Conservation (phyloP, 768 basidiomycete species). For the Mycena vitilis region DNA sequence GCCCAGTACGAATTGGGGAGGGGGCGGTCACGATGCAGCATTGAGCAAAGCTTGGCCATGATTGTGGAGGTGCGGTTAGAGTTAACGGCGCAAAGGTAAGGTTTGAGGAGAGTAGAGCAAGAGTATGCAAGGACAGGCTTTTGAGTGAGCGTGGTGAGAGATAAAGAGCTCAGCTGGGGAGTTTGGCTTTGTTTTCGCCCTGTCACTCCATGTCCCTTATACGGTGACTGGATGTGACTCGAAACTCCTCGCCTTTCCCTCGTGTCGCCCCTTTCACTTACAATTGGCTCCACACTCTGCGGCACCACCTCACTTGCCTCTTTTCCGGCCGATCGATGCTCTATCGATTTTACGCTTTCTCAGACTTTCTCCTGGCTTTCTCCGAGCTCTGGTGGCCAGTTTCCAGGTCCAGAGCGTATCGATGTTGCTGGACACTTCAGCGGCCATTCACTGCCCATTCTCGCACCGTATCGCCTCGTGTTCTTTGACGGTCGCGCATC, state of each 20-base stretch:
- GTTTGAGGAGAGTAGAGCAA: slow-evolving; percentile 13
- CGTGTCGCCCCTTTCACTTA: slow-evolving; percentile 18
- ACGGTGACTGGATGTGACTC: not conserved
- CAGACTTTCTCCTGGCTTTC: not conserved
- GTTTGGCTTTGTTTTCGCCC: not conserved
- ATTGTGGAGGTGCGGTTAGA: not conserved
- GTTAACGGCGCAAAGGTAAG: not conserved
- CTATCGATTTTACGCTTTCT: not conserved
- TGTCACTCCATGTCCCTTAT: not conserved
- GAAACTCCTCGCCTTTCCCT: slow-evolving; percentile 8
- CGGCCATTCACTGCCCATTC: not conserved
- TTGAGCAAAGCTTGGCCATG: slow-evolving; percentile 22
- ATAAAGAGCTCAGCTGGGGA: slow-evolving; percentile 22
- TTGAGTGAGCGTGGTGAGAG: slow-evolving; percentile 23
- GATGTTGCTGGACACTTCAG: not conserved
- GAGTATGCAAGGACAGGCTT: slow-evolving; percentile 21
- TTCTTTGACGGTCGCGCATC: not conserved
- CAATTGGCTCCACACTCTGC: not conserved
- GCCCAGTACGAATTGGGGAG: slow-evolving; percentile 92
- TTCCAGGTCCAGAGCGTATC: slow-evolving; percentile 7
- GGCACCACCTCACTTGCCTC: slow-evolving; percentile 8
- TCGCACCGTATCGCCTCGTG: not conserved
- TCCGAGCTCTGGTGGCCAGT: not conserved
- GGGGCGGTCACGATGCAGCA: slow-evolving; percentile 56
- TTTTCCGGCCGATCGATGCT: not conserved